Base-by-base conservation (phyloP, 2,329 filamentous ascomycete genomes). In the Fusarium goolgardi region DNA sequence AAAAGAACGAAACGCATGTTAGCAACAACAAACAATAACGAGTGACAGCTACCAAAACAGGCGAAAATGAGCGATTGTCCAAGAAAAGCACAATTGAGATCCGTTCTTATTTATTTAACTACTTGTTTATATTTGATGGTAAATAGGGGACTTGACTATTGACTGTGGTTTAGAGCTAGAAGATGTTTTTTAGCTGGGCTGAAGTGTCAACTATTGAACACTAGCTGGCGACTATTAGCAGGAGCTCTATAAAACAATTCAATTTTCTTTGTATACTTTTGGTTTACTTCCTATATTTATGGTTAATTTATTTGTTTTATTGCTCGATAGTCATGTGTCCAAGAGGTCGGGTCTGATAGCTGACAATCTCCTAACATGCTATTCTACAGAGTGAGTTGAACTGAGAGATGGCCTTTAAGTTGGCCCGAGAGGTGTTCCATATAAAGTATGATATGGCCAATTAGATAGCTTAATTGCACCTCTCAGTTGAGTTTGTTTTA, bases 1-100 rank as follows among this genome's bases (percentile, higher is more conserved):
- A 39, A 31, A 59, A 53, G 15, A n/a, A 16, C 10, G 39, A 45
- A 32, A 44, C 37, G 57, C 44, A 59, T 59, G 0, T 27, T 34
- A 16, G n/a, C 13, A 34, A 45, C 21, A 1, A 21, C 8, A 3
- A 6, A 15, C 12, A 20, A 15, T 15, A 20, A n/a, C 7, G 37
- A 60, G 31, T 0, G 55, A 15, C 18, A 18, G 11, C 23, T 25
- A 18, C 29, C 4, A 59, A 43, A 31, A 8, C 29, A 16, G 25
- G 15, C 5, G 12, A n/a, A 8, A 40, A 37, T 21, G 6, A 5
- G 3, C 2, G 1, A 6, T 1, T 2, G 40, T 1, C 3, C 3
- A 20, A 21, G 8, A 21, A 11, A n/a, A n/a, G n/a, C n/a, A n/a
- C n/a, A n/a, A n/a, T n/a, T n/a, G n/a, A n/a, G n/a, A n/a, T n/a